Base-by-base conservation (phyloP, 805 yeast species). In the Helenozyma rhizophorensis region DNA sequence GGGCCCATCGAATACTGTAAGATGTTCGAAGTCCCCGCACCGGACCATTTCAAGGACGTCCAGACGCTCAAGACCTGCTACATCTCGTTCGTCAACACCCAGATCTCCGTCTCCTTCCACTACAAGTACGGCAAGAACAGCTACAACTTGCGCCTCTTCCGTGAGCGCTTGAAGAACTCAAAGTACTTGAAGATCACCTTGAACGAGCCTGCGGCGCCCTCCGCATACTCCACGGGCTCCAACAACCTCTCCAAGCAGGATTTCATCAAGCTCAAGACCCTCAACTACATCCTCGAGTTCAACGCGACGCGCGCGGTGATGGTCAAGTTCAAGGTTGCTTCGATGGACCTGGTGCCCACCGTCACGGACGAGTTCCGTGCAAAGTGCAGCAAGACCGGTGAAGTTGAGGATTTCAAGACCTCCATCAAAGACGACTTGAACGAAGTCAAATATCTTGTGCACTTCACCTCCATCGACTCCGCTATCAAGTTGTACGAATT, bases 1-100 rank as follows among this genome's bases (percentile, higher is more conserved):
- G 85, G 83, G 3, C 83, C 85, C 1, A 66, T 81, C 22, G 88
- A 81, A 51, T 74, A 73, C 45, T 66, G 77, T 39, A 66, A 69
- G 34, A 50, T 74, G 36, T 53, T 65, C 36, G 47, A 58, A 12
- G 55, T 47, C 24, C 51, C 54, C 10, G 51, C 62, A 7, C 58
- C 60, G 8, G 40, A 54, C 10, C 61, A 64, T 14, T 30, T 58
- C 16, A 48, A 51, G 22, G 50, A 43, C 14, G 42, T 45, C 10
- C 36, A 32, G 15, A 42, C 36, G 14, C 25, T 50, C 26, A 54
- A 63, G 31, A 43, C 51, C 14, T 65, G 70, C 37, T 54, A 49
- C 36, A 54, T 65, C 21, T 57, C 68, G 10, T 66, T 65, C 39
- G 48, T 63, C 25, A 62, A 57, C 42, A 52, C 64, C 8, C 56